These are phyloP conservation scores for Sclerotinia glacialis DNA, from an alignment of 2,329 filamentous ascomycete genomes.

Conservation along the genomic window DNA sequence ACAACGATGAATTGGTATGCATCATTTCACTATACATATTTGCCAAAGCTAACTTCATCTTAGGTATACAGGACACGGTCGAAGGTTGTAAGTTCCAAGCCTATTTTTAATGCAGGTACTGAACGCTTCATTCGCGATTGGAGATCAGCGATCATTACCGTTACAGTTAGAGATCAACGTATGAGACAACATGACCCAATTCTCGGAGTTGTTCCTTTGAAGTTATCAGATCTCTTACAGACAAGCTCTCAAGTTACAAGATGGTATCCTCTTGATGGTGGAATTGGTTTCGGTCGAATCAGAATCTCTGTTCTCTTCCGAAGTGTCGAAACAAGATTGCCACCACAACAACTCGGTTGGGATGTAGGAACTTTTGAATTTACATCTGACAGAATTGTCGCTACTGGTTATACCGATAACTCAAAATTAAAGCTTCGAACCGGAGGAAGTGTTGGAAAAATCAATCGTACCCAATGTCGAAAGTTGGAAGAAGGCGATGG, in stretches of 20 bases:
- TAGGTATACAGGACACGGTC: conserved; percentile 85
- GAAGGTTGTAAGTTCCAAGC: conserved; percentile 90
- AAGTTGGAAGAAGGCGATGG: conserved; percentile 58
- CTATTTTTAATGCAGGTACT: conserved; percentile 95
- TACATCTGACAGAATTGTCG: conserved; percentile 64
- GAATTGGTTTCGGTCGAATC: conserved; percentile 85
- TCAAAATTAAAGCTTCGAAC: conserved; percentile 78
- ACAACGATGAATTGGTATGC: conserved; percentile 76
- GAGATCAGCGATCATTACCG: conserved; percentile 80
- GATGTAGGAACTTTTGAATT: conserved; percentile 96
- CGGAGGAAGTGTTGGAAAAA: conserved; percentile 73
- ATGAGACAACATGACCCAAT: conserved; percentile 94
- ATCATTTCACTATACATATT: not conserved
- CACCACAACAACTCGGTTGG: conserved; percentile 85
- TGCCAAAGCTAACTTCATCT: conserved; percentile 24
- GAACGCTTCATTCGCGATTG: conserved; percentile 92
- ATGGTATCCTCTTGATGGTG: conserved; percentile 96
- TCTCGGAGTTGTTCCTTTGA: conserved; percentile 85
- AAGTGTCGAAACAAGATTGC: conserved; percentile 79
- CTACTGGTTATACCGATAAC: conserved; percentile 55
- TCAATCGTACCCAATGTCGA: conserved; percentile 62
- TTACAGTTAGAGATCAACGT: conserved; percentile 83
- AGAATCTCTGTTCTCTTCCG: conserved; percentile 88
- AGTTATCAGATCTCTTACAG: conserved; percentile 81
- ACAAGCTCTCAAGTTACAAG: conserved; percentile 77